Percentiles rank a stretch among this genome's conserved stretches.
Evolutionary conservation across 306 rosid genomes (phyloP).

Genomic region (Mucuna pruriens): DNA sequence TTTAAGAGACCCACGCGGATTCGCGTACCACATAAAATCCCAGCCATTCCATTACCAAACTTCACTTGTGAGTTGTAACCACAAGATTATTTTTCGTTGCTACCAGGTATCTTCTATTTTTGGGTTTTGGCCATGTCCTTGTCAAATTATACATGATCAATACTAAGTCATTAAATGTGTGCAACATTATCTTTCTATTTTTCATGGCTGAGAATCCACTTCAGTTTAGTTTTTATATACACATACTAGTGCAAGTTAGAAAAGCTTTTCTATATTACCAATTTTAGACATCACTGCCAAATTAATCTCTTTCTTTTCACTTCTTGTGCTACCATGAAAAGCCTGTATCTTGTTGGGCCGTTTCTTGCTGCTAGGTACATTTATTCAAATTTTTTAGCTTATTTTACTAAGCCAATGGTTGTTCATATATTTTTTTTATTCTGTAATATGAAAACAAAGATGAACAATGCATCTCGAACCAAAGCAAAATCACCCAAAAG

Average conservation of each 20-base stretch:
- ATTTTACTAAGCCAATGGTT: background rate
- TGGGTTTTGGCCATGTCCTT: background rate
- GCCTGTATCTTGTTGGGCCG: conserved; percentile 27
- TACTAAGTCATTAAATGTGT: background rate
- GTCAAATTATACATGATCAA: background rate
- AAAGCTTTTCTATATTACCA: too few relatives aligned
- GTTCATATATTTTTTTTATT: conserved; percentile 7
- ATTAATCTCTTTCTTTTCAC: background rate
- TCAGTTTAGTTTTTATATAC: background rate
- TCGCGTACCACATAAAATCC: background rate
- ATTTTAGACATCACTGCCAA: background rate
- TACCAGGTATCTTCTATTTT: background rate
- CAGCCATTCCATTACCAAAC: background rate
- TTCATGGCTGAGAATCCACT: conserved; percentile 26
- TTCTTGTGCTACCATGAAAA: conserved; percentile 40
- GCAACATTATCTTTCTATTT: conserved; percentile 18
- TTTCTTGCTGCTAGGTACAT: conserved; percentile 42
- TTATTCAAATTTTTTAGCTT: background rate
- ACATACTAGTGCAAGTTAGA: background rate
- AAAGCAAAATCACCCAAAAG: conserved; percentile 15
- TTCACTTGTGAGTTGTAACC: background rate
- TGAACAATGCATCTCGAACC: background rate
- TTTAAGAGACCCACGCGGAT: conserved; percentile 2
- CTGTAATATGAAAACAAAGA: conserved; percentile 23
- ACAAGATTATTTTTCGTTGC: background rate